Evolutionary conservation across 108 stramenopile genomes (phyloP), one percentile per base, ranked within the genome.

Genomic region (Fistulifera solaris): DNA sequence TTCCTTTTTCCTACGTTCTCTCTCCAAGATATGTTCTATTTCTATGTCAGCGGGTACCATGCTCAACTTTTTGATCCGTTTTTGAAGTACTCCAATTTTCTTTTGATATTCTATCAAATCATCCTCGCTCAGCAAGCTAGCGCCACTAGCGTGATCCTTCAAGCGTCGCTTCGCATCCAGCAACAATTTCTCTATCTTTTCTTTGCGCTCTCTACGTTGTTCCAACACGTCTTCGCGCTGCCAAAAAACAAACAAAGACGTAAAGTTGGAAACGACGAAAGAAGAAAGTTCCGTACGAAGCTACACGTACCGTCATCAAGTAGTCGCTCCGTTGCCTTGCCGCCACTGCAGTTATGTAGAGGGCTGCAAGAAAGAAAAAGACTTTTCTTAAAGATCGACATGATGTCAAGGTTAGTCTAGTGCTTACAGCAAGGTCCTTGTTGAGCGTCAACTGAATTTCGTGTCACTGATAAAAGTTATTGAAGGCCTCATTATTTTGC

Each of bases 211-310:
- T 18, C 38, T 31, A 3, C 53, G 53, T 31, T 39, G 18, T 16
- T 35, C 53, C 15, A 54, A 8, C 38, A 54, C 38, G n/a, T 54
- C 53, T 54, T 54, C 27, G 3, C 53, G 27, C 53, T 54, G 31
- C 10, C 16, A 14, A 17, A 19, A 17, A 54, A 52, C 25, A 48
- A 48, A 19, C 22, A 24, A n/a, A n/a, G n/a, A n/a, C n/a, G n/a
- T n/a, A n/a, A n/a, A n/a, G n/a, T n/a, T n/a, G n/a, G n/a, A n/a
- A n/a, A n/a, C n/a, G n/a, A n/a, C n/a, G n/a, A n/a, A n/a, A n/a
- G n/a, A n/a, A n/a, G n/a, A n/a, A n/a, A n/a, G n/a, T n/a, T n/a
- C n/a, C n/a, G n/a, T n/a, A n/a, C n/a, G n/a, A n/a, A n/a, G n/a
- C n/a, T 35, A 8, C 31, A 35, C 31, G 31, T 35, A 35, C 31